Evolutionary conservation across 192 early-diverging fungal genomes (phyloP), one percentile per base, ranked within the genome.

Genomic region (Entophlyctis luteolus): DNA sequence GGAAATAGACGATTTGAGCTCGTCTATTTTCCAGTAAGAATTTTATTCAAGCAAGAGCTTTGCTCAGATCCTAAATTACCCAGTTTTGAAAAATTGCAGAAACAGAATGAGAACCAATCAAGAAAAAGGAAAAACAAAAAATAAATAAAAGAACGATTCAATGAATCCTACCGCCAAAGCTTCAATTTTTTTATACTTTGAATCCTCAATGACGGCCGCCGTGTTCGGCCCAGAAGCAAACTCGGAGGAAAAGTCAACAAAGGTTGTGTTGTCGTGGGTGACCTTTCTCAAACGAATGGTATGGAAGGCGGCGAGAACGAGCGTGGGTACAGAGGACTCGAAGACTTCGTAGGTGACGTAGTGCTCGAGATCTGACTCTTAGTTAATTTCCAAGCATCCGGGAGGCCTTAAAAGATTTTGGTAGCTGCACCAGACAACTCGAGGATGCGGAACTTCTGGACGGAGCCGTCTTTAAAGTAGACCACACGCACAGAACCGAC

Each of bases 391-490:
- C 39, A 42, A 42, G n/a, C 8, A 42, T 42, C 8, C 8, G 39
- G 39, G 39, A n/a, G 20, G 34, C 35, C 27, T 62, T 45, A 59
- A 16, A 3, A 29, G 16, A 59, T n/a, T 12, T 12, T 12, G n/a
- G 8, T 16, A 18, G 27, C 25, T 46, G 23, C 25, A 68, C 55
- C 74, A 12, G 73, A 76, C 6, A 77, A 46, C 59, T 72, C 72
- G 48, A 70, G 66, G 58, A 77, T 63, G 32, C 50, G 63, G 45
- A 45, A 79, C 39, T 59, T 72, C 59, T 79, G 77, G 31, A 79
- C 75, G 20, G 77, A 59, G 18, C 77, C 77, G 45, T 79, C 77
- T 45, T 79, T 79, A 60, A 79, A 79, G 31, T 74, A 75, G 27
- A 79, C 52, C 47, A 69, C 70, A 35, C 77, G 70, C 22, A 72